Evolutionary conservation across 2,329 filamentous ascomycete species (phyloP).

Genomic region (Bipolaris zeicola): DNA sequence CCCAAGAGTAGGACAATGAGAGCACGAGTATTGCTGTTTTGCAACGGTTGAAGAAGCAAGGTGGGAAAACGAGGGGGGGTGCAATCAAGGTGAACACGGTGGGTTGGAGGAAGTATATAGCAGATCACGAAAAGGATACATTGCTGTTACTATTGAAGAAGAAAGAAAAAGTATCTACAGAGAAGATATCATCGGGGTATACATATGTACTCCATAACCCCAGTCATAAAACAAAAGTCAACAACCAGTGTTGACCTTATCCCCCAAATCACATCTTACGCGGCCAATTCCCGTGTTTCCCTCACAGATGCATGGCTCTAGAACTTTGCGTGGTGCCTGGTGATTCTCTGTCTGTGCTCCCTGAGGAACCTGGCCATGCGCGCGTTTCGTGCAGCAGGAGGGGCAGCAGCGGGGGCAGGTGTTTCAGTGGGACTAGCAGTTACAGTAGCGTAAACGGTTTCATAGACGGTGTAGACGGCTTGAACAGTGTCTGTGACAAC

Average conservation of each 20-base stretch:
- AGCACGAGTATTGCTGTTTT: too few relatives aligned
- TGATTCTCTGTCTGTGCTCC: constrained; percentile 23
- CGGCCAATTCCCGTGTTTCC: too few relatives aligned
- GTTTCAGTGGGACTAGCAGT: constrained; percentile 16
- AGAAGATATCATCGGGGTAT: constrained; percentile 17
- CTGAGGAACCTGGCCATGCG: constrained; percentile 22
- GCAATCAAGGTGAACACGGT: too few relatives aligned
- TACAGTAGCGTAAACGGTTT: constrained; percentile 25
- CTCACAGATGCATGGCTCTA: neutral
- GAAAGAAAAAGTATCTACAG: constrained; percentile 16
- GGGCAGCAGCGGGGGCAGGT: constrained; percentile 14
- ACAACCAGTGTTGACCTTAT: constrained; percentile 11
- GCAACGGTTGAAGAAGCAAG: too few relatives aligned
- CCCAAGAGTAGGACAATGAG: too few relatives aligned
- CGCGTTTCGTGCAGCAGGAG: constrained; percentile 12
- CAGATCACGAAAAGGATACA: neutral
- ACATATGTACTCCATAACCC: constrained; percentile 3
- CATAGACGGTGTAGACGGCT: constrained; percentile 18
- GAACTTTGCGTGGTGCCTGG: constrained; percentile 20
- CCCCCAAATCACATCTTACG: too few relatives aligned
- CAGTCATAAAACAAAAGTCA: constrained; percentile 5
- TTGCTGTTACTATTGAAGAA: neutral
- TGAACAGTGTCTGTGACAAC: constrained; percentile 7
- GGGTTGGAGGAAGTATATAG: neutral
- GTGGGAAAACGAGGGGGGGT: too few relatives aligned